phyloP scores from a whole-genome alignment of 75 land plant genomes.

The Adiantum capillusveneris region DNA sequence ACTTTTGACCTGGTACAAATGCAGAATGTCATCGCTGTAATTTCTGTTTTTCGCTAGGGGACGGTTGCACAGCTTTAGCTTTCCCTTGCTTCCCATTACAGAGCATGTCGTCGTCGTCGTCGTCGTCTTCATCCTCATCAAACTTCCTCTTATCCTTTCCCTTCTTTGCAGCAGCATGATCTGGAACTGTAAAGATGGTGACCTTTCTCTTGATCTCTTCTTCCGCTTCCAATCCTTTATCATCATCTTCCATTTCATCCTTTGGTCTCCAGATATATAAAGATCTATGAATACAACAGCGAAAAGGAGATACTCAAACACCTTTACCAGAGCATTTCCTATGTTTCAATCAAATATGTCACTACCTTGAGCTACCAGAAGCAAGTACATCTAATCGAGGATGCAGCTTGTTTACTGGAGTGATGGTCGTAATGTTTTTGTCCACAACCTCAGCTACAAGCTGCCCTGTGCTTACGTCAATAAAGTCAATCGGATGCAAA shows the following conservation, averaged over 20 bases:
- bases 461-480: constrained; percentile 77
- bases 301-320: neutral
- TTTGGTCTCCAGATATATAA: constrained; percentile 83
- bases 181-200: constrained; percentile 22
- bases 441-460: constrained; percentile 86
- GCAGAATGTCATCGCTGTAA: neutral
- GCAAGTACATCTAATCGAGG: constrained; percentile 88
- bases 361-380: constrained; percentile 91
- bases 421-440: constrained; percentile 71
- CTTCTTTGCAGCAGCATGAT: constrained; percentile 30
- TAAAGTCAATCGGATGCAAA: constrained; percentile 95
- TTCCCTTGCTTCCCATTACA: neutral
- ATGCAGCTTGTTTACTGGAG: constrained; percentile 95
- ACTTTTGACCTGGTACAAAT: neutral
- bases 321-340: neutral
- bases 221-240: constrained; percentile 4
- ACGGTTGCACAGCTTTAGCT: too few relatives aligned
- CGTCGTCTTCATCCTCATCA: constrained; percentile 39
- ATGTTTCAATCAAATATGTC: too few relatives aligned
- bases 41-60: too few relatives aligned
- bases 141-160: constrained; percentile 23
- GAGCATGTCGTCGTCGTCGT: constrained; percentile 23
- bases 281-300: constrained; percentile 42
- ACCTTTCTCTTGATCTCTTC: constrained; percentile 26
- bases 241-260: constrained; percentile 33